Percentiles rank a stretch among this genome's conserved stretches.
Evolutionary conservation across 2,329 filamentous ascomycete genomes (phyloP).

Genomic region (Fusarium nematophilum): DNA sequence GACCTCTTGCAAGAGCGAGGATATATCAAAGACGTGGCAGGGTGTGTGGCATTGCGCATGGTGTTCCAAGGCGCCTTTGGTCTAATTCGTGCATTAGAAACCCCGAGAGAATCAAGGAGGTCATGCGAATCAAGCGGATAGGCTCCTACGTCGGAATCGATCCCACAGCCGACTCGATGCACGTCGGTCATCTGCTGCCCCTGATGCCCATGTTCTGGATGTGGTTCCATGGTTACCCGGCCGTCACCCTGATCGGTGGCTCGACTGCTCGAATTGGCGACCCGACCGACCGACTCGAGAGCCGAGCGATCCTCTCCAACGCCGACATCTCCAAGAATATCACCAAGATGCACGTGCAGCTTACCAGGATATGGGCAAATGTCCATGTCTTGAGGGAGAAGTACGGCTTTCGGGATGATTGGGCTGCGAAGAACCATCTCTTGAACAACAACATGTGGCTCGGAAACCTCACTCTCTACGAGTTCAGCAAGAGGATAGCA

Average conservation of each 20-base stretch:
- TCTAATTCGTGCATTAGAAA: slow-evolving; percentile 48
- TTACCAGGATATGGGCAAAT: slow-evolving; percentile 79
- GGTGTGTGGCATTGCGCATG: slow-evolving; percentile 59
- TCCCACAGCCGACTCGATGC: slow-evolving; percentile 81
- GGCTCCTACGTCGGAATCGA: slow-evolving; percentile 86
- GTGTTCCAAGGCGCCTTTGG: neutral
- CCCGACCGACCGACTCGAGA: slow-evolving; percentile 75
- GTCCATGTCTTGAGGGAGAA: slow-evolving; percentile 74
- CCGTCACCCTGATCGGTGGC: slow-evolving; percentile 76
- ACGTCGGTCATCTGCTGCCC: slow-evolving; percentile 83
- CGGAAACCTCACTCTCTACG: slow-evolving; percentile 75
- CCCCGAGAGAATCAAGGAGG: slow-evolving; percentile 66
- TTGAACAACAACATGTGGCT: slow-evolving; percentile 90
- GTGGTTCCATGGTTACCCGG: slow-evolving; percentile 78
- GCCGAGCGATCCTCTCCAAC: slow-evolving; percentile 64
- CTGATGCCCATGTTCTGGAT: slow-evolving; percentile 89
- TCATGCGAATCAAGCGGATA: slow-evolving; percentile 74
- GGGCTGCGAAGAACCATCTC: slow-evolving; percentile 74
- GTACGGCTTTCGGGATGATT: slow-evolving; percentile 72
- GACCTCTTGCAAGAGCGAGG: slow-evolving; percentile 77
- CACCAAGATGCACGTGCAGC: slow-evolving; percentile 74
- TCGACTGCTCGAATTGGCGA: slow-evolving; percentile 84
- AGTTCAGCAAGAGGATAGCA: slow-evolving; percentile 81
- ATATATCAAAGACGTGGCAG: slow-evolving; percentile 78
- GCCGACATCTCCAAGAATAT: slow-evolving; percentile 71